Conservation (phyloP, 192 early-diverging fungal species). For the Entrophospora sp. region DNA sequence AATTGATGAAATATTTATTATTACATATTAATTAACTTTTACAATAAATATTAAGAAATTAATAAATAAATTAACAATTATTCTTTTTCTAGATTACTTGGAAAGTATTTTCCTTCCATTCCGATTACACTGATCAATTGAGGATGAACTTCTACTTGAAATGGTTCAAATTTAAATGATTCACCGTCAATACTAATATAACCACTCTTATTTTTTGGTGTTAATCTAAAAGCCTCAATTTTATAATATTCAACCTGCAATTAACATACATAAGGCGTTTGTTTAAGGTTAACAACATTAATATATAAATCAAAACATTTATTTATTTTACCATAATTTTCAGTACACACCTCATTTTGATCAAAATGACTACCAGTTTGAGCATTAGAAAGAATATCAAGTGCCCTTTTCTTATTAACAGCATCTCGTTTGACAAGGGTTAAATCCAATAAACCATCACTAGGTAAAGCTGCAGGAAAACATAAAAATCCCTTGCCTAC, state of each 20-base stretch:
- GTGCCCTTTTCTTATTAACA: conserved; percentile 22
- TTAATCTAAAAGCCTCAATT: conserved; percentile 46
- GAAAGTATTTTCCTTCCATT: conserved; percentile 33
- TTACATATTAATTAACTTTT: too few species aligned
- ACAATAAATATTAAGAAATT: too few species aligned
- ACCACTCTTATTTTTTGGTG: conserved; percentile 26
- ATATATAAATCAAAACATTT: neutral
- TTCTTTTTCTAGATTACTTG: neutral
- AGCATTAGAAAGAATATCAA: conserved; percentile 31
- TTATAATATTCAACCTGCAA: conserved; percentile 50
- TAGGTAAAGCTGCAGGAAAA: conserved; percentile 43
- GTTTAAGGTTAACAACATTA: neutral
- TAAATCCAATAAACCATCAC: conserved; percentile 45
- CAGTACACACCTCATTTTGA: conserved; percentile 32
- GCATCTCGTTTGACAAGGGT: conserved; percentile 28
- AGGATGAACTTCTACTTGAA: conserved; percentile 50
- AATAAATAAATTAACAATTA: neutral
- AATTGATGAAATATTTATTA: too few species aligned
- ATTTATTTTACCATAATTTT: neutral
- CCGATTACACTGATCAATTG: conserved; percentile 34
- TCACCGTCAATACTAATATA: conserved; percentile 52
- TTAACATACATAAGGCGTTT: neutral
- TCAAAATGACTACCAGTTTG: conserved; percentile 41
- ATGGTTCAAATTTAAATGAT: conserved; percentile 38
- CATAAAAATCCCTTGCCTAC: conserved; percentile 33